A percentile compares a stretch with the other conserved stretches of the same genome.
These are phyloP conservation scores for Balansia obtecta DNA, from an alignment of 2,329 filamentous ascomycete genomes.

Conservation along the genomic window DNA sequence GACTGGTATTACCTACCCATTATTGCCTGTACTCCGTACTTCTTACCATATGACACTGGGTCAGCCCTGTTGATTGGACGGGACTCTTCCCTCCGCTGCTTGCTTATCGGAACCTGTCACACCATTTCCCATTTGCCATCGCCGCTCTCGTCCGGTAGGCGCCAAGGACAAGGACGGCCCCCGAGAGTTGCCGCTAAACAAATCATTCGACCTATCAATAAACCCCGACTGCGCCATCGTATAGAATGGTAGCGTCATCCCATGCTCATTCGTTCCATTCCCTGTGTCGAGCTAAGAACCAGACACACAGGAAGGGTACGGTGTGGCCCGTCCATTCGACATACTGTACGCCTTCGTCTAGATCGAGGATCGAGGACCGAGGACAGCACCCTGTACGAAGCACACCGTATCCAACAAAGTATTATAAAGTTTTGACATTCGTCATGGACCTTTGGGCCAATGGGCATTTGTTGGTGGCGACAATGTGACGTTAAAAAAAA, in stretches of 20 bases:
- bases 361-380: too few relatives aligned
- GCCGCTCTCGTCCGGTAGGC: not conserved
- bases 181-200: not conserved
- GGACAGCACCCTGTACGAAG: too few relatives aligned
- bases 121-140: not conserved
- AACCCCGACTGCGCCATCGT: conserved; percentile 2
- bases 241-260: conserved; percentile 10
- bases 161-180: not conserved
- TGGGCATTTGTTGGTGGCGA: conserved; percentile 1
- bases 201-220: not conserved
- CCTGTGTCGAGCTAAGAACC: not conserved
- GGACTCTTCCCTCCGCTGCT: not conserved
- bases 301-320: not conserved
- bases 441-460: not conserved
- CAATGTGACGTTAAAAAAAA: not conserved
- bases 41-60: not conserved
- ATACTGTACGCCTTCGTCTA: too few relatives aligned
- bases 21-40: not conserved
- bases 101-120: not conserved
- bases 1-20: too few relatives aligned
- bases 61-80: not conserved
- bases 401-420: too few relatives aligned
- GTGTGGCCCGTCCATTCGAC: not conserved
- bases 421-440: not conserved
- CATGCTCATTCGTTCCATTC: conserved; percentile 2